Evolutionary conservation across 2,329 filamentous ascomycete genomes (phyloP).

Genomic region (Zalaria obscura): DNA sequence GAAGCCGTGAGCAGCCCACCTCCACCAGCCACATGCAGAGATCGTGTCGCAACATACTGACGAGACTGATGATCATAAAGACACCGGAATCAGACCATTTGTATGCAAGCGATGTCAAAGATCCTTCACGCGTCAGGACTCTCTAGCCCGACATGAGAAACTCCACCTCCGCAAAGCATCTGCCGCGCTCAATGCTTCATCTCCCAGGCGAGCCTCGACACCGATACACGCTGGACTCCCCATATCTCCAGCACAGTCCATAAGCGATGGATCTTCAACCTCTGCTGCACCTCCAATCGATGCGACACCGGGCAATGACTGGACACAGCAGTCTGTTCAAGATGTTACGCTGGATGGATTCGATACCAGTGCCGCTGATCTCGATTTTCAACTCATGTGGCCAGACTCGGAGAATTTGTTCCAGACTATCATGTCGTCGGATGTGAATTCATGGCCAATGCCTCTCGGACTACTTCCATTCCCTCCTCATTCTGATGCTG

Average conservation of each 20-base stretch:
- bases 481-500: slow-evolving; percentile 21
- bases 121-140: slow-evolving; percentile 29
- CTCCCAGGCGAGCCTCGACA: background rate
- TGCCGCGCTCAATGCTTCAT: background rate
- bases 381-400: slow-evolving; percentile 30
- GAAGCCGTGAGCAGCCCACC: slow-evolving; percentile 15
- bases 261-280: no score
- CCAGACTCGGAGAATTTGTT: slow-evolving; percentile 31
- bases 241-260: background rate
- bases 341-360: slow-evolving; percentile 12
- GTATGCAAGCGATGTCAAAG: slow-evolving; percentile 25
- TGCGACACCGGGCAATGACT: slow-evolving; percentile 12
- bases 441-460: slow-evolving; percentile 19
- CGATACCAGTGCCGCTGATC: slow-evolving; percentile 12
- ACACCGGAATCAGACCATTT: slow-evolving; percentile 26
- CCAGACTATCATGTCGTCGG: slow-evolving; percentile 28
- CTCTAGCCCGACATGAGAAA: slow-evolving; percentile 29
- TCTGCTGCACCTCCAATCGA: background rate
- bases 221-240: background rate
- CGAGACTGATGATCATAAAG: no score
- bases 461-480: slow-evolving; percentile 27
- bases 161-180: slow-evolving; percentile 16
- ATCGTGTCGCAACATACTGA: no score
- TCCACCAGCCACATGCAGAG: no score
- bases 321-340: slow-evolving; percentile 10